phyloP scores from a whole-genome alignment of 2,329 filamentous ascomycete species.

The Colletotrichum sp. region DNA sequence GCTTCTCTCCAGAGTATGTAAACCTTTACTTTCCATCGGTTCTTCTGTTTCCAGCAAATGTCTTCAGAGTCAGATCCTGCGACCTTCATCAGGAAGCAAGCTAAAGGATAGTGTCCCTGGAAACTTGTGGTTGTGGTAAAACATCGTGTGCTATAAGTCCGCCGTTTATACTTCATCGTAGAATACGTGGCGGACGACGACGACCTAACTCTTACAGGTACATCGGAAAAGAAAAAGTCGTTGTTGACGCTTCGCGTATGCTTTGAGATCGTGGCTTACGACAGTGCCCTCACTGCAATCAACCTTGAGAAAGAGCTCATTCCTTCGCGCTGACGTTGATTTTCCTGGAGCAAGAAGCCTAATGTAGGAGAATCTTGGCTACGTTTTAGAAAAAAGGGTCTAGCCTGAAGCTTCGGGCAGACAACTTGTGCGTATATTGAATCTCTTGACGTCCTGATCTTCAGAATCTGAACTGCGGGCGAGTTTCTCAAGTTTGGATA shows the following conservation, averaged over 20 bases:
- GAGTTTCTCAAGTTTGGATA: not conserved
- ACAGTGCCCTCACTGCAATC: not conserved
- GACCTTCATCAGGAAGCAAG: not conserved
- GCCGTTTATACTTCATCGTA: not conserved
- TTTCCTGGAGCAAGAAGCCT: not conserved
- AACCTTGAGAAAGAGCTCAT: not conserved
- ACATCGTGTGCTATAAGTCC: not conserved
- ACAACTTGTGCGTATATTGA: not conserved
- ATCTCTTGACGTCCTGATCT: not conserved
- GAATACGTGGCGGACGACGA: not conserved
- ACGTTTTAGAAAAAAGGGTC: not conserved
- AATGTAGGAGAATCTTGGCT: not conserved
- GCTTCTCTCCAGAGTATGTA: accelerated
- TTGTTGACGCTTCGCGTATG: not conserved
- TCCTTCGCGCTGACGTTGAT: not conserved
- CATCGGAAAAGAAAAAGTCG: not conserved
- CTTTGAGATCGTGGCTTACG: accelerated
- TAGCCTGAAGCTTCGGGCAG: not conserved
- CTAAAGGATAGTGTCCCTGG: accelerated
- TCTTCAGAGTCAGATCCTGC: accelerated
- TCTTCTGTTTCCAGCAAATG: not conserved
- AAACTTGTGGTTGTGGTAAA: not conserved
- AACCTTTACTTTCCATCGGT: accelerated
- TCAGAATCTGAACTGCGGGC: not conserved
- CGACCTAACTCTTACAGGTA: accelerated